A percentile compares a stretch with the other conserved stretches of the same genome.
Evolutionary conservation across 495 filamentous ascomycete species (phyloP).

Genomic region (Penicillium chermesinum): DNA sequence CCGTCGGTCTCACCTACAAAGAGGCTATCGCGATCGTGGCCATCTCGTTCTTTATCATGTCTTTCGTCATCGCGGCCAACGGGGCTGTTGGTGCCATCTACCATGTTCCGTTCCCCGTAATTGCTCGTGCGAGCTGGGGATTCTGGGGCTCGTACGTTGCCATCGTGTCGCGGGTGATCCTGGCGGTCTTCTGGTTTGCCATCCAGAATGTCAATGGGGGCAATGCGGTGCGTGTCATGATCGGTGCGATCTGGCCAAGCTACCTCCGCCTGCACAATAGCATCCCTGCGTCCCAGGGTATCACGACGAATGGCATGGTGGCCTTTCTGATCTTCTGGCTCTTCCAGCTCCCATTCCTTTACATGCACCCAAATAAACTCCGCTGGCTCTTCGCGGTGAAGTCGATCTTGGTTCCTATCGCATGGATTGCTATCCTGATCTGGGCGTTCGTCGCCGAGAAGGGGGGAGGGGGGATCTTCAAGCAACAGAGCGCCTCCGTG

Average conservation of each 20-base stretch:
- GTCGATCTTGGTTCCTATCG: slow-evolving; percentile 38
- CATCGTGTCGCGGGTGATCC: slow-evolving; percentile 60
- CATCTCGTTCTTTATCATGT: slow-evolving; percentile 56
- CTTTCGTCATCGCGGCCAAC: slow-evolving; percentile 58
- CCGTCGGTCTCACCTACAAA: slow-evolving; percentile 58
- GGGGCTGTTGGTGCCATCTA: slow-evolving; percentile 58
- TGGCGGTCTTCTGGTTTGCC: slow-evolving; percentile 69
- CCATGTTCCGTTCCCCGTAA: slow-evolving; percentile 64
- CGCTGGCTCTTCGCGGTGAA: slow-evolving; percentile 45
- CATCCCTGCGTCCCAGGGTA: slow-evolving; percentile 53
- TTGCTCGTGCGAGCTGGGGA: slow-evolving; percentile 61
- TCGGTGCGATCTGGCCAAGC: slow-evolving; percentile 63
- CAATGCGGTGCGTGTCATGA: slow-evolving; percentile 60
- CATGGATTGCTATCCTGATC: slow-evolving; percentile 45
- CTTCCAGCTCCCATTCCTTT: slow-evolving; percentile 43
- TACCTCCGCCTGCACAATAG: slow-evolving; percentile 51
- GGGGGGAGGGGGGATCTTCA: slow-evolving; percentile 28
- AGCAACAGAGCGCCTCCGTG: slow-evolving; percentile 27
- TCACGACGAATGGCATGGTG: slow-evolving; percentile 61
- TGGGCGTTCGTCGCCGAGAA: slow-evolving; percentile 44
- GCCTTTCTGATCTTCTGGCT: slow-evolving; percentile 56
- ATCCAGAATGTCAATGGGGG: slow-evolving; percentile 66
- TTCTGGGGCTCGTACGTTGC: slow-evolving; percentile 66
- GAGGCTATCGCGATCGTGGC: slow-evolving; percentile 59
- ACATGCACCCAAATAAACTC: slow-evolving; percentile 40